Percentiles rank a stretch among this genome's conserved stretches.
Evolutionary conservation across 2,329 filamentous ascomycete genomes (phyloP).

Genomic region (Penicillium sp.): DNA sequence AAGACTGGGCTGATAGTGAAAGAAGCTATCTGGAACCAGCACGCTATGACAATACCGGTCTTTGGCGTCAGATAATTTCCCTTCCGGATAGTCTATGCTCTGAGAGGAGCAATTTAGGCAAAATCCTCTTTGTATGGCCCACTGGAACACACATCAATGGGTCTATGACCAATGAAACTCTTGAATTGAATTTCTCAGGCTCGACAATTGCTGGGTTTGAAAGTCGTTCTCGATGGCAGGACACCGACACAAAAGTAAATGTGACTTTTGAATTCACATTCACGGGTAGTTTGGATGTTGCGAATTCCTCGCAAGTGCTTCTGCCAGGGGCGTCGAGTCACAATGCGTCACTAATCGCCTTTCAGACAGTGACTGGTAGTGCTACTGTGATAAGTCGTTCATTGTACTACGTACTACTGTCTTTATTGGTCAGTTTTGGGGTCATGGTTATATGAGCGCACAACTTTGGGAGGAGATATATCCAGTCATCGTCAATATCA

Average conservation of each 20-base stretch:
- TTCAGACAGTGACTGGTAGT: constrained; percentile 3
- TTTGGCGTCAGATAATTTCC: neutral
- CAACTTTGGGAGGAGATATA: neutral
- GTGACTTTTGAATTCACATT: constrained; percentile 9
- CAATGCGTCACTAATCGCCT: constrained; percentile 3
- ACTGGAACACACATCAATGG: constrained; percentile 7
- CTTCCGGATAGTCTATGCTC: constrained; percentile 5
- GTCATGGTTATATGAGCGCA: neutral
- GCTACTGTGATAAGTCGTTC: neutral
- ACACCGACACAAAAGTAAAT: constrained; percentile 2
- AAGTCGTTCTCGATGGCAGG: neutral
- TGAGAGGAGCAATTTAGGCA: neutral
- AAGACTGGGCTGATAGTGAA: constrained; percentile 4
- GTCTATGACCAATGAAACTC: constrained; percentile 12
- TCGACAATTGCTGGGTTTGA: constrained; percentile 1
- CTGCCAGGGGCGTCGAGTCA: constrained; percentile 2
- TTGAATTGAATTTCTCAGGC: constrained; percentile 6
- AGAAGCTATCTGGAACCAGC: neutral
- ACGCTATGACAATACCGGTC: constrained; percentile 1
- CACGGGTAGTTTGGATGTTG: constrained; percentile 1
- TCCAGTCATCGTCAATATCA: too few relatives aligned
- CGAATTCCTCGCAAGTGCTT: constrained; percentile 12
- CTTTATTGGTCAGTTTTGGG: neutral
- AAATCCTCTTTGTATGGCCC: constrained; percentile 4
- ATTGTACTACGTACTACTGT: neutral